Evolutionary conservation across 139 green algal species (phyloP), one percentile per base, ranked within the genome.

Genomic region (Trebouxia sp.): DNA sequence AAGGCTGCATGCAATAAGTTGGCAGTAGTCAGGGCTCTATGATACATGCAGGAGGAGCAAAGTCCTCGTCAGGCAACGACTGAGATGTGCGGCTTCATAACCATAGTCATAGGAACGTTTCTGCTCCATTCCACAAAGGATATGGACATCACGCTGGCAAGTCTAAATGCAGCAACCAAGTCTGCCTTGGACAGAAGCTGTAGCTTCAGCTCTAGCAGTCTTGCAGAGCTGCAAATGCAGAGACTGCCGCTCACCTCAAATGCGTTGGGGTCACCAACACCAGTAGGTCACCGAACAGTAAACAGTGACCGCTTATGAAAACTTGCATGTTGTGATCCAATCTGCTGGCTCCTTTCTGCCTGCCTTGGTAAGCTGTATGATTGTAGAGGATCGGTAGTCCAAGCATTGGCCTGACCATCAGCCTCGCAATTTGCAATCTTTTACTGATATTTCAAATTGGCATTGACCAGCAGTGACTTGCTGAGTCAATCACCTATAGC

Each of bases 71-170:
- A 97, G 81, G 89, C 98, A 6, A 47, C 88, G 5, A 96, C 87
- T 3, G 89, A 98, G 87, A 56, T 86, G 0, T 95, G 88, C 53
- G 96, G 96, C 3, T 99, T 99, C 86, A 76, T 97, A 0, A 98
- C 93, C n/a, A 98, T 99, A 35, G 84, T 99, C 2, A 88, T 82
- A 51, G 96, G 96, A 48, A 97, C 94, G 20, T 96, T 98, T 83
- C 77, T 99, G 81, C 89, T 99, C 76, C 95, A 98, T 78, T 86
- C 89, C 39, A 98, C 96, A 9, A 94, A 90, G 65, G 92, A 97
- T 80, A 50, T 95, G 65, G 91, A 94, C 53, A 75, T 92, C 6
- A 76, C 77, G 7, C 58, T 82, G 12, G 58, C 62, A 45, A 43
- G 62, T 35, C 62, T 72, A 32, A 72, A 72, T 72, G 62, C 62